phyloP scores from a whole-genome alignment of 495 filamentous ascomycete genomes.

The Chaetomium fimeti region DNA sequence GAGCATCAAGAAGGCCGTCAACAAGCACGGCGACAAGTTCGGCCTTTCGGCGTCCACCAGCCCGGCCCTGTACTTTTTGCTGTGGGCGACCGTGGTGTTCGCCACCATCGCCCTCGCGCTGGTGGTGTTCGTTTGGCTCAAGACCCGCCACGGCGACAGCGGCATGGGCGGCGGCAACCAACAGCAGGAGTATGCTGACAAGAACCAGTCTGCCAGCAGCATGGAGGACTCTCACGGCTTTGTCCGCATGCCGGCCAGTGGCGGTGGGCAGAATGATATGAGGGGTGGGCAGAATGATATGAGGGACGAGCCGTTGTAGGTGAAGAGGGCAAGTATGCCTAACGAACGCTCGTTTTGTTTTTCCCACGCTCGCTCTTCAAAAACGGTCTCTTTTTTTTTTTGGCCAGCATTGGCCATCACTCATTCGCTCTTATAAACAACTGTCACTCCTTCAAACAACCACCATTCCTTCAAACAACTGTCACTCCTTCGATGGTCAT shows the following conservation, averaged over 20 bases:
- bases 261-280: not conserved
- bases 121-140: not conserved
- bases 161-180: not conserved
- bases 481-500: not conserved
- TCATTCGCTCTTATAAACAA: too few relatives aligned
- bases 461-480: not conserved
- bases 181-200: not conserved
- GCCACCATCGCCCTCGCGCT: slow-evolving; percentile 8
- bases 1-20: slow-evolving; percentile 36
- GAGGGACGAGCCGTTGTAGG: not conserved
- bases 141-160: too few relatives aligned
- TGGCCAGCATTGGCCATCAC: too few relatives aligned
- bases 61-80: slow-evolving; percentile 54
- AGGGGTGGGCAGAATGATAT: not conserved
- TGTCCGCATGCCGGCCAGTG: not conserved
- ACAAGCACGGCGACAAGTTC: slow-evolving; percentile 37
- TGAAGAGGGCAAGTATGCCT: not conserved
- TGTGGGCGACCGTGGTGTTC: slow-evolving; percentile 22
- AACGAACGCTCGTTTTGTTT: not conserved
- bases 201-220: slow-evolving; percentile 7
- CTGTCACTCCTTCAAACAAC: too few relatives aligned
- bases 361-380: not conserved
- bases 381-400: too few relatives aligned
- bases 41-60: slow-evolving; percentile 60
- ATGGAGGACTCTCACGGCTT: slow-evolving; percentile 2